A percentile compares a stretch with the other conserved stretches of the same genome.
phyloP scores from a whole-genome alignment of 192 early-diverging fungal species.

The Hyaloraphidium curvatum region DNA sequence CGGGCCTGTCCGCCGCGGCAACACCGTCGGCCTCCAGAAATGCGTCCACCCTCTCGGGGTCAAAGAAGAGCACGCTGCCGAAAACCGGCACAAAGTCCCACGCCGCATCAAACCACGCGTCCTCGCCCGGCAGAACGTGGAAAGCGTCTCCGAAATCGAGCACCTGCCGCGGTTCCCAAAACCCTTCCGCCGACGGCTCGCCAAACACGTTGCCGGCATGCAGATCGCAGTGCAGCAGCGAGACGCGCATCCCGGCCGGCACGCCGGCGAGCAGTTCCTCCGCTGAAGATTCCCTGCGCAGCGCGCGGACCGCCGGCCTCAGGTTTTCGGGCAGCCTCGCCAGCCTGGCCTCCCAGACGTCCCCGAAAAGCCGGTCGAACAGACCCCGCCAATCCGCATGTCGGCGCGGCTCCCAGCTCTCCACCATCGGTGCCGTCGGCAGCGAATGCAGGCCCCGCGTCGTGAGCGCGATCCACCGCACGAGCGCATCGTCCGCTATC shows the following conservation, averaged over 20 bases:
- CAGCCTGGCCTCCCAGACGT: not conserved
- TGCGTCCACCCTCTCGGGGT: not conserved
- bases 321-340: not conserved
- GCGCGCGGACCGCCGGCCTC: not conserved
- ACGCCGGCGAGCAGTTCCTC: not conserved
- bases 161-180: not conserved
- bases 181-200: not conserved
- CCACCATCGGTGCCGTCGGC: too few species aligned
- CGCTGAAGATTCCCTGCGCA: not conserved
- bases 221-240: conserved; percentile 14
- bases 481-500: not conserved
- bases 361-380: too few species aligned
- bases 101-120: conserved; percentile 6
- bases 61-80: conserved; percentile 4
- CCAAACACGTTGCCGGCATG: conserved; percentile 13
- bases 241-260: not conserved
- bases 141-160: conserved; percentile 16
- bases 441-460: too few species aligned
- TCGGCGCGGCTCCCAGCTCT: too few species aligned
- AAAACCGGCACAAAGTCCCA: conserved; percentile 11
- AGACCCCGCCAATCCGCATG: too few species aligned
- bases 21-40: conserved; percentile 8
- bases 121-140: not conserved
- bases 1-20: not conserved
- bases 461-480: not conserved